phyloP scores from a whole-genome alignment of 768 basidiomycete genomes.

The Russula lepida region DNA sequence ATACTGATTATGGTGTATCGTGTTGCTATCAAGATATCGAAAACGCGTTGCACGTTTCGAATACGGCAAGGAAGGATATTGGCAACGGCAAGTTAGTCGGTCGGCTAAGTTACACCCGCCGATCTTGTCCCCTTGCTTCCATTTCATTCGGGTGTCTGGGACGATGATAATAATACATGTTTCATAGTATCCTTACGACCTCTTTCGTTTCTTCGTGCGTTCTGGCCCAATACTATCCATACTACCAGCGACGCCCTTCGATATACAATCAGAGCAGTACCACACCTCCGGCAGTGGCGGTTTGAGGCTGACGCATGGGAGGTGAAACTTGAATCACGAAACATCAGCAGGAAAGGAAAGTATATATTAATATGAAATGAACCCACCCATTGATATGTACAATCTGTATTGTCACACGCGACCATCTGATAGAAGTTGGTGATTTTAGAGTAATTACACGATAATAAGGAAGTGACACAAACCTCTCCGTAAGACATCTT shows the following conservation, averaged over 20 bases:
- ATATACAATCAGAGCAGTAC: slow-evolving; percentile 48
- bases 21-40: neutral
- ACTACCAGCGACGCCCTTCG: slow-evolving; percentile 16
- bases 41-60: neutral
- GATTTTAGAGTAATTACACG: neutral
- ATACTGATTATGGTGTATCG: too few relatives aligned
- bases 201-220: slow-evolving; percentile 20
- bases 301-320: slow-evolving; percentile 50
- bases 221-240: slow-evolving; percentile 13
- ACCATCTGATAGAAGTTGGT: slow-evolving; percentile 14
- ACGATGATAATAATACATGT: slow-evolving; percentile 32
- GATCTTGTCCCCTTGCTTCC: neutral
- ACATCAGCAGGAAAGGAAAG: neutral
- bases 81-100: neutral
- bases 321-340: slow-evolving; percentile 43
- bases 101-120: neutral
- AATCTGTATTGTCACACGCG: slow-evolving; percentile 19
- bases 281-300: slow-evolving; percentile 48
- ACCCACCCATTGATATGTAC: slow-evolving; percentile 21
- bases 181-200: slow-evolving; percentile 25
- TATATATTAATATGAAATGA: neutral
- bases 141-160: neutral
- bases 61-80: slow-evolving; percentile 6
- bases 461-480: slow-evolving; percentile 16
- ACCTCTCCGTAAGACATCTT: slow-evolving; percentile 55